phyloP scores from a whole-genome alignment of 2,329 filamentous ascomycete genomes.

The Arachnomyces sp. region DNA sequence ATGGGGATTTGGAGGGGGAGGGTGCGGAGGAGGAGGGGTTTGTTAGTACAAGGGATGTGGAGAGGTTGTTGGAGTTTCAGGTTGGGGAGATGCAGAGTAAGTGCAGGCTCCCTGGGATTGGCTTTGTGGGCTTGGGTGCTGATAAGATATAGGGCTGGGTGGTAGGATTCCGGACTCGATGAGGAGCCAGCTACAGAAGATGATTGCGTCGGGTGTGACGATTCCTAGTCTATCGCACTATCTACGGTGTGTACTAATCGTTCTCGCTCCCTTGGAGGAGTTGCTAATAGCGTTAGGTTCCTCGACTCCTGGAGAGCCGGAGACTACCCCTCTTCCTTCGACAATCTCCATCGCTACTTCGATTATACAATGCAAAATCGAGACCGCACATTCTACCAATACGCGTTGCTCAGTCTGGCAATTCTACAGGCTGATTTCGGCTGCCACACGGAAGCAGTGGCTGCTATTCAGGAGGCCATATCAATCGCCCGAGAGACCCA shows the following conservation, averaged over 20 bases:
- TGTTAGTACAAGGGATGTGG: conserved; percentile 66
- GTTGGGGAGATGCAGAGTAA: conserved; percentile 77
- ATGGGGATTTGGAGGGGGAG: conserved; percentile 38
- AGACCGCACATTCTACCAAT: conserved; percentile 84
- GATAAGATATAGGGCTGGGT: conserved; percentile 53
- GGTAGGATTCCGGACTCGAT: conserved; percentile 68
- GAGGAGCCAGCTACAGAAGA: conserved; percentile 58
- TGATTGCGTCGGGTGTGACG: conserved; percentile 59
- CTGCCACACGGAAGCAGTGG: conserved; percentile 79
- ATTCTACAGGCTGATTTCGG: conserved; percentile 94
- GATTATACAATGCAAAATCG: conserved; percentile 87
- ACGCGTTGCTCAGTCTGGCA: conserved; percentile 85
- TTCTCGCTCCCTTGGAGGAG: background rate
- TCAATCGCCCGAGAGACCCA: conserved; percentile 89
- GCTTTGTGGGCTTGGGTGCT: conserved; percentile 3
- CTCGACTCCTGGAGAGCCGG: conserved; percentile 87
- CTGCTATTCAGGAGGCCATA: conserved; percentile 90
- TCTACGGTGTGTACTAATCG: conserved; percentile 47
- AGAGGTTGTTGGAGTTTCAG: conserved; percentile 76
- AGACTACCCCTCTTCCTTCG: conserved; percentile 82
- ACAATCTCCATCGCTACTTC: conserved; percentile 88
- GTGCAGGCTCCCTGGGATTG: conserved; percentile 17
- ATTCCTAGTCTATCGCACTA: conserved; percentile 69
- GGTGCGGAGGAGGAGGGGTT: conserved; percentile 31
- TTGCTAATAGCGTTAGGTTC: conserved; percentile 47